Evolutionary conservation across 2,329 filamentous ascomycete genomes (phyloP).

Genomic region (Colletotrichum truncatum): DNA sequence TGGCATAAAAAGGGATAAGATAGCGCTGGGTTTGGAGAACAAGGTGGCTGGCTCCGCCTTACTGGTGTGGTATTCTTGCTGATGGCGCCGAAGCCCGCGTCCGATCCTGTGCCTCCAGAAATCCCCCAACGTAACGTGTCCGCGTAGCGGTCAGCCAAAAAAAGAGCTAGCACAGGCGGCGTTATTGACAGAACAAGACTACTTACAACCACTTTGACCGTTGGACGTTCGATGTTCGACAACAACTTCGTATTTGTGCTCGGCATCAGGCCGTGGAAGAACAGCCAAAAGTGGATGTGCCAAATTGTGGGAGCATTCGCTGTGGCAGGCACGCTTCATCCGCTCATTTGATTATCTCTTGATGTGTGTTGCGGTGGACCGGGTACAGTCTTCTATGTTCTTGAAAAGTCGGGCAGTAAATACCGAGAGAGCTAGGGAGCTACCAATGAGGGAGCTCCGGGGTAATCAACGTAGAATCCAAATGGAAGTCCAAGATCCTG

Average conservation of each 20-base stretch:
- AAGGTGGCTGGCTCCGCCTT: constrained; percentile 14
- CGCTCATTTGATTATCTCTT: not conserved
- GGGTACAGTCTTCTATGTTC: not conserved
- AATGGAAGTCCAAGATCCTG: constrained; percentile 4
- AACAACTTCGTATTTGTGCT: not conserved
- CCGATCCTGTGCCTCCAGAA: not conserved
- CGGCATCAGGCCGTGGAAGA: not conserved
- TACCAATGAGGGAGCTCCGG: not conserved
- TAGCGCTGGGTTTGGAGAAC: not conserved
- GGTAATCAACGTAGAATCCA: constrained; percentile 7
- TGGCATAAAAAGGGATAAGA: not conserved
- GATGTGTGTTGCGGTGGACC: constrained; percentile 1
- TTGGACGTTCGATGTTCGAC: not conserved
- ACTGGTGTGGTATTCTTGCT: not conserved
- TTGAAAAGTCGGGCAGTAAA: not conserved
- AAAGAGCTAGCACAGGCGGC: not conserved
- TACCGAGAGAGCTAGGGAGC: not conserved
- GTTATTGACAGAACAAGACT: not conserved
- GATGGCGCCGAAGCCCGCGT: constrained; percentile 9
- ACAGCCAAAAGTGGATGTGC: constrained; percentile 1
- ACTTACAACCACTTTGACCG: not conserved
- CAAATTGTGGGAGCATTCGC: constrained; percentile 5
- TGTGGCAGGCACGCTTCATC: not conserved
- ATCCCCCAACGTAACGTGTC: not conserved
- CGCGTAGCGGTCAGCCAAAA: not conserved